phyloP scores from a whole-genome alignment of 371 early-diverging fungal species.

The Thermomucor indicae-seudaticae region DNA sequence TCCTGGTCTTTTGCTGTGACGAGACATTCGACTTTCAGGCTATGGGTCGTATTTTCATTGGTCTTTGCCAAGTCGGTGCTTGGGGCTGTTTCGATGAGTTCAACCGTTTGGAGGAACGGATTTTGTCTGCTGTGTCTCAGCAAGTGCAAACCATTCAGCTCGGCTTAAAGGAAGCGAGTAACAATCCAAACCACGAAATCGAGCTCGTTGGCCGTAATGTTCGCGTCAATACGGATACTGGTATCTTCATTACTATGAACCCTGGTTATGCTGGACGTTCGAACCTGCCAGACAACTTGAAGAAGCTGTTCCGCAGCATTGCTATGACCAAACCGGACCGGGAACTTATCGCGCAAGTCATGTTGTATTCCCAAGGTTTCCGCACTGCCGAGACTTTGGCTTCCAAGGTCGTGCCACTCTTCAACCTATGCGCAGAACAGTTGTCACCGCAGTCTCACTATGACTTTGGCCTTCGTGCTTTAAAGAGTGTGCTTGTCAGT shows the following conservation, averaged over 20 bases:
- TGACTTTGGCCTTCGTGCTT: constrained; percentile 98
- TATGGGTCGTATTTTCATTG: constrained; percentile 99
- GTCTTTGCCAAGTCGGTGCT: constrained; percentile 96
- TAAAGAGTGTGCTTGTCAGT: constrained; percentile 97
- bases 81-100: constrained; percentile 99
- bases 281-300: constrained; percentile 97
- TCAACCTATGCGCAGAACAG: constrained; percentile 92
- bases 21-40: constrained; percentile 99
- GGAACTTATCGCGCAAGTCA: constrained; percentile 97
- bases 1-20: constrained; percentile 99
- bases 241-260: constrained; percentile 99
- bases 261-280: constrained; percentile 99
- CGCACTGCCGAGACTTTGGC: constrained; percentile 92
- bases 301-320: constrained; percentile 96
- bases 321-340: constrained; percentile 99
- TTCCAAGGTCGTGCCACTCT: constrained; percentile 94
- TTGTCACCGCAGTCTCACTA: constrained; percentile 95
- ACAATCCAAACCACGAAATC: constrained; percentile 70
- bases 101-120: constrained; percentile 97
- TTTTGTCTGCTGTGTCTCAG: constrained; percentile 97
- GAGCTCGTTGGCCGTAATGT: constrained; percentile 91
- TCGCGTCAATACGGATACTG: constrained; percentile 82
- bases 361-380: constrained; percentile 99
- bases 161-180: constrained; percentile 74
- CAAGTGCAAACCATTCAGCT: constrained; percentile 98